Evolutionary conservation across 176 grass and related monocot species (phyloP).

Genomic region (Oryza punctata): DNA sequence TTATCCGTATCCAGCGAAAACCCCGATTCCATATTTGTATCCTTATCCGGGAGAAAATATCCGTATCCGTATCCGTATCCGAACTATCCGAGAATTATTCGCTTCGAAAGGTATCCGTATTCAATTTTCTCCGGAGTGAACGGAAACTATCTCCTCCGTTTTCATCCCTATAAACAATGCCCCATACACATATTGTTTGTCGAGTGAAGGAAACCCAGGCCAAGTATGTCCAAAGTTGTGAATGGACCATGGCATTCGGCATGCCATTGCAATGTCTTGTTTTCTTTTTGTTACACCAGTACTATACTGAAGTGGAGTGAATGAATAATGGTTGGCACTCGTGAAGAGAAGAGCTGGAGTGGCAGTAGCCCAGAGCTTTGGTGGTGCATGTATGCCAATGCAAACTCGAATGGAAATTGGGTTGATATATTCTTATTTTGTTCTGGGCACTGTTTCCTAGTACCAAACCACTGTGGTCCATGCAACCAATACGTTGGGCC

Average conservation of each 20-base stretch:
- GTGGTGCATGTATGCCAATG: conserved; percentile 9
- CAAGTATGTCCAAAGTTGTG: not conserved
- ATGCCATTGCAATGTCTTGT: not conserved
- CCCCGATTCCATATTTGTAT: too few relatives aligned
- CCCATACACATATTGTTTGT: not conserved
- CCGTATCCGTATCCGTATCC: too few relatives aligned
- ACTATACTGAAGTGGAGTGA: not conserved
- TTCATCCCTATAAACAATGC: too few relatives aligned
- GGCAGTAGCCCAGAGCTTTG: not conserved
- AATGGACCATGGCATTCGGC: not conserved
- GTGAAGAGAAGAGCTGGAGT: not conserved
- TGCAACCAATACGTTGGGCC: not conserved
- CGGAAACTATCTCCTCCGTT: too few relatives aligned
- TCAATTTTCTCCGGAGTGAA: too few relatives aligned
- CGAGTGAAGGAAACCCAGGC: not conserved
- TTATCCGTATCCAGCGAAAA: too few relatives aligned
- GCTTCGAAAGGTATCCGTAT: too few relatives aligned
- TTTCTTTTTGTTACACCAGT: not conserved
- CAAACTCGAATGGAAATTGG: not conserved
- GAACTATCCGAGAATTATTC: too few relatives aligned
- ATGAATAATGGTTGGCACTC: conserved; percentile 1
- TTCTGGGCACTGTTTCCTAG: conserved; percentile 32
- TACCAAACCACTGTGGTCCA: conserved; percentile 16
- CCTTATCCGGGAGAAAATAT: too few relatives aligned
- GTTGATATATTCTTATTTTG: not conserved